A percentile compares a stretch with the other conserved stretches of the same genome.
phyloP scores from a whole-genome alignment of 1,284 basidiomycete species.

The Leccinum griseonigrum region DNA sequence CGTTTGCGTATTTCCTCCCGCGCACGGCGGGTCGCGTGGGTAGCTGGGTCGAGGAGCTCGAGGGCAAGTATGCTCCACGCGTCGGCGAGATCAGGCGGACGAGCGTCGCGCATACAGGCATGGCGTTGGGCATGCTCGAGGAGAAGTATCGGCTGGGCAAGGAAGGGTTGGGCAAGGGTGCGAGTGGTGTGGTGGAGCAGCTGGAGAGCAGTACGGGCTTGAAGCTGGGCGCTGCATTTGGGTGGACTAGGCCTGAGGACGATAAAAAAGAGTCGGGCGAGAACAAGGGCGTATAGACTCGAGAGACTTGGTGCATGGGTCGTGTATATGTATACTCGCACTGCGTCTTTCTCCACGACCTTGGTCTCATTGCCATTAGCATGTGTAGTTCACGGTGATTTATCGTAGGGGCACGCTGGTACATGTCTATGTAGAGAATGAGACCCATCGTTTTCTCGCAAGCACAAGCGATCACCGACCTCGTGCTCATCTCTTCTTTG shows the following conservation, averaged over 20 bases:
- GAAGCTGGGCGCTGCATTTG: slow-evolving; percentile 63
- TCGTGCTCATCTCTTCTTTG: slow-evolving; percentile 23
- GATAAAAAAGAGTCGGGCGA: slow-evolving; percentile 18
- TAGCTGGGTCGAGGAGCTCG: slow-evolving; percentile 64
- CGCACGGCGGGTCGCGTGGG: slow-evolving; percentile 71
- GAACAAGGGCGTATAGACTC: slow-evolving; percentile 17
- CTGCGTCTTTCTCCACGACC: not conserved
- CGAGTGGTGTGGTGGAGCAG: slow-evolving; percentile 49
- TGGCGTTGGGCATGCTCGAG: slow-evolving; percentile 53
- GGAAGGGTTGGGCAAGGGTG: slow-evolving; percentile 45
- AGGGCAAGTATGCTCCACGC: slow-evolving; percentile 66
- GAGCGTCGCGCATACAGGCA: slow-evolving; percentile 59
- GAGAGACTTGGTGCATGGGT: not conserved
- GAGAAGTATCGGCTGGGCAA: slow-evolving; percentile 42
- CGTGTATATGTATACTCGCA: slow-evolving; percentile 1
- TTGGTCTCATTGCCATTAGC: not conserved
- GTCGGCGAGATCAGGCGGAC: slow-evolving; percentile 68
- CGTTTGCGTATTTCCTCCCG: slow-evolving; percentile 79
- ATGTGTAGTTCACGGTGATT: not conserved
- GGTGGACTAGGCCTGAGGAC: slow-evolving; percentile 25
- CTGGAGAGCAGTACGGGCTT: slow-evolving; percentile 72
- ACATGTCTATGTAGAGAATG: not conserved
- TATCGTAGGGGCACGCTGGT: not conserved
- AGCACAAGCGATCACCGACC: slow-evolving; percentile 4
- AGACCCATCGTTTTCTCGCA: not conserved